Percentiles rank a stretch among this genome's conserved stretches.
phyloP scores from a whole-genome alignment of 208 protist species.

The Tritrichomonas musculus region DNA sequence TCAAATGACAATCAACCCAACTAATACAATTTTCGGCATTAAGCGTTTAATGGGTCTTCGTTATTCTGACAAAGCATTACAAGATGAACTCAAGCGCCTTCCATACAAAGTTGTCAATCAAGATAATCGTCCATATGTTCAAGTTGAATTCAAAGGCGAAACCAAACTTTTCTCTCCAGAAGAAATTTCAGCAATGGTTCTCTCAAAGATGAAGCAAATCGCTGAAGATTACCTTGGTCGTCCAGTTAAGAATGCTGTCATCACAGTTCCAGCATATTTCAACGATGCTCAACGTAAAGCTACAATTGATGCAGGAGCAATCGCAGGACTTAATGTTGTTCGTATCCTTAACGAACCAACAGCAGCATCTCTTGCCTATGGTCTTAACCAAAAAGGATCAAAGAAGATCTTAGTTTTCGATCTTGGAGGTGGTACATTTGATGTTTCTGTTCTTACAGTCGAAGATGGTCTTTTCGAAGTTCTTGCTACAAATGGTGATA shows the following conservation, averaged over 20 bases:
- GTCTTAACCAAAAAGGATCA: constrained; percentile 69
- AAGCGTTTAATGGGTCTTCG: constrained; percentile 83
- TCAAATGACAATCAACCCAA: constrained; percentile 71
- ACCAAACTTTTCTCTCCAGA: constrained; percentile 74
- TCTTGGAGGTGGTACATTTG: constrained; percentile 68
- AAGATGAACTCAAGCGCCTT: constrained; percentile 87
- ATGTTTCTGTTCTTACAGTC: constrained; percentile 96
- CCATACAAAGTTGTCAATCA: constrained; percentile 73
- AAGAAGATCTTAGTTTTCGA: constrained; percentile 55
- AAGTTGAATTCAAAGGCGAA: constrained; percentile 65
- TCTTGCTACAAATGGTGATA: constrained; percentile 95
- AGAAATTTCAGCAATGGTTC: constrained; percentile 79
- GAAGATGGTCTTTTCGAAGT: constrained; percentile 76
- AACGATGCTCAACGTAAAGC: constrained; percentile 74
- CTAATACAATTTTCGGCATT: constrained; percentile 76
- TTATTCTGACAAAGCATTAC: constrained; percentile 73
- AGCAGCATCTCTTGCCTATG: constrained; percentile 96
- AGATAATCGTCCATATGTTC: constrained; percentile 64
- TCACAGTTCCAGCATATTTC: too few species aligned
- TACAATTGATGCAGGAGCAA: constrained; percentile 77
- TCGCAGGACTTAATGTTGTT: constrained; percentile 82
- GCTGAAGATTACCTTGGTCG: constrained; percentile 83
- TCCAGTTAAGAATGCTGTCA: constrained; percentile 76
- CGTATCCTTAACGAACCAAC: constrained; percentile 99
- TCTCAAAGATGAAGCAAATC: constrained; percentile 80